Evolutionary conservation across 345 rosid species (phyloP), one percentile per base, ranked within the genome.

Genomic region (Camelina sativa): DNA sequence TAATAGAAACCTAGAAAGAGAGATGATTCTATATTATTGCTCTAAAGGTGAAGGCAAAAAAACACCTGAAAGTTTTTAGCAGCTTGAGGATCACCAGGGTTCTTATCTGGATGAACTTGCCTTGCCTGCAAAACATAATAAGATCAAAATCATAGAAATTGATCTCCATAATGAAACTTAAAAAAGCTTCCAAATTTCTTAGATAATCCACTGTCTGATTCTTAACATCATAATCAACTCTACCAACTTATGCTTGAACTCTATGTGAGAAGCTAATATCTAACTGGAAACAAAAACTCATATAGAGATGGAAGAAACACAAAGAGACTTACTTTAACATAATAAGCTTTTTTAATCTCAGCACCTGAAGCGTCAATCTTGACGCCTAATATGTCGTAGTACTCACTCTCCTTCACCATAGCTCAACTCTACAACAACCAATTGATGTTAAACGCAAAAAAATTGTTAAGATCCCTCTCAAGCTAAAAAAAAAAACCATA

Each of bases 31-130:
- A 34, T 8, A 30, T 28, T 4, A 41, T 28, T 64, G 1, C 62
- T 34, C 47, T 16, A 9, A 28, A 22, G n/a, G 15, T 38, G 53
- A 53, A 50, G 19, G 28, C 6, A 25, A 13, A 4, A 9, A 23
- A 25, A 69, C 56, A 89, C 99, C 93, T 91, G 97, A 81, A 96
- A 96, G 71, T 91, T 96, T 76, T 74, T 85, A 3, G 97, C 97
- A 69, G 99, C 98, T 76, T 83, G 88, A 40, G 97, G 93, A 79
- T 89, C 98, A 25, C 86, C 88, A 30, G 84, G 95, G 84, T 92
- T 96, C 85, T 92, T 96, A 76, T 96, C 99, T 23, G 99, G 99
- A 73, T 96, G 98, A 70, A 96, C 98, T 79, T 77, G 63, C 76
- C 94, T 85, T 75, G 98, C 98, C 99, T 96, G 85, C 54, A 56